phyloP scores from a whole-genome alignment of 1,284 basidiomycete genomes.

The Volvariella surrecta region DNA sequence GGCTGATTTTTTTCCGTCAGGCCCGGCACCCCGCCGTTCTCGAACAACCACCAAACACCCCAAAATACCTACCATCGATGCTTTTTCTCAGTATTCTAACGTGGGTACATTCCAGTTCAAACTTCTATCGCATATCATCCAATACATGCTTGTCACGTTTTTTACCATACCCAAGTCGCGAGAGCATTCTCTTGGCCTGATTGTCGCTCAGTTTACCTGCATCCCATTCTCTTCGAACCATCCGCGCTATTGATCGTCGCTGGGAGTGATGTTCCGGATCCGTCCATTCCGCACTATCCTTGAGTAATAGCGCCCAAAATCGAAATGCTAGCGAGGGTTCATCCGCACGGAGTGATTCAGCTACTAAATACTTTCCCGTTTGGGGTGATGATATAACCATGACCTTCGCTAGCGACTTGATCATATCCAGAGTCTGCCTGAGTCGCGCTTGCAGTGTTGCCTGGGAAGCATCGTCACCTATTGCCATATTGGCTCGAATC shows the following conservation, averaged over 20 bases:
- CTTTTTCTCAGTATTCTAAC: no score
- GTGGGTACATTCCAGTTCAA: no score
- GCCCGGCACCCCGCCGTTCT: slow-evolving; percentile 9
- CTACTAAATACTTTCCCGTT: slow-evolving; percentile 41
- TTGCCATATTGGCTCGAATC: slow-evolving; percentile 32
- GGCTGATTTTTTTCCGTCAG: slow-evolving; percentile 23
- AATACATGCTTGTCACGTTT: neutral
- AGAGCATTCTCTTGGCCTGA: neutral
- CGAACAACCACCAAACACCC: no score
- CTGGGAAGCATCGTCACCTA: slow-evolving; percentile 18
- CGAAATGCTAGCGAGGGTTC: slow-evolving; percentile 44
- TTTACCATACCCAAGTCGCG: neutral
- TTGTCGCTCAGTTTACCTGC: slow-evolving; percentile 1
- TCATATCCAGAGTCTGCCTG: slow-evolving; percentile 30
- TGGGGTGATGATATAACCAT: slow-evolving; percentile 29
- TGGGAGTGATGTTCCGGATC: slow-evolving; percentile 31
- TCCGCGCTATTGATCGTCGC: slow-evolving; percentile 1
- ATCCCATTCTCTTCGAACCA: neutral
- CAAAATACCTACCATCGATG: no score
- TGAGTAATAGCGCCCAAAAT: slow-evolving; percentile 49
- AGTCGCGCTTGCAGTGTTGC: slow-evolving; percentile 25
- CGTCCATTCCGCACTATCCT: slow-evolving; percentile 37
- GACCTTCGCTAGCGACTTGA: slow-evolving; percentile 28
- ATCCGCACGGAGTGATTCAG: slow-evolving; percentile 36
- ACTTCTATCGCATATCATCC: no score